Percentiles rank a stretch among this genome's conserved stretches.
Evolutionary conservation across 2,329 filamentous ascomycete genomes (phyloP).

Genomic region (Metarhizium robertsii): DNA sequence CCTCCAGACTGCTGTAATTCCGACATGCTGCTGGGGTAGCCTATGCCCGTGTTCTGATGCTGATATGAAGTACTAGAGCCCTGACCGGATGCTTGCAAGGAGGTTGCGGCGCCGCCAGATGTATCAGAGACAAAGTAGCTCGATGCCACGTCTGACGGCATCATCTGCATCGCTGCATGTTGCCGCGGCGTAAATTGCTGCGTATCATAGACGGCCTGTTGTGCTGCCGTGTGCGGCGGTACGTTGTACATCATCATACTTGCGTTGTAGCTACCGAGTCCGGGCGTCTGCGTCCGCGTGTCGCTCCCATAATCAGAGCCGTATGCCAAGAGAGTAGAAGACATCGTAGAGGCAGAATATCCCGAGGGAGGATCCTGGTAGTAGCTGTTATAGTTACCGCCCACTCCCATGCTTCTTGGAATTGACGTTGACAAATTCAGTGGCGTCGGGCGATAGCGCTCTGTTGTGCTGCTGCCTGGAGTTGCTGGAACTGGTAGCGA

Average conservation of each 20-base stretch:
- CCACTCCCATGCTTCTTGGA: conserved; percentile 42
- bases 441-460: conserved; percentile 39
- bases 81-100: conserved; percentile 39
- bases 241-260: conserved; percentile 74
- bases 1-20: conserved; percentile 20
- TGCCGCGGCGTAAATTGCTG: conserved; percentile 69
- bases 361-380: conserved; percentile 45
- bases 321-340: conserved; percentile 45
- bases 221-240: conserved; percentile 49
- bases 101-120: conserved; percentile 42
- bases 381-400: conserved; percentile 48
- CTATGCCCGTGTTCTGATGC: conserved; percentile 51
- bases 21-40: conserved; percentile 39
- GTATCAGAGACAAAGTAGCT: conserved; percentile 56
- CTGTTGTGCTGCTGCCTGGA: conserved; percentile 23
- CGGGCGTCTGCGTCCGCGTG: conserved; percentile 44
- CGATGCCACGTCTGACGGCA: conserved; percentile 40
- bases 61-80: conserved; percentile 49
- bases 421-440: conserved; percentile 39
- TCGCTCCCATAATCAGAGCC: conserved; percentile 58
- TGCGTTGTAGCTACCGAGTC: conserved; percentile 50
- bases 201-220: conserved; percentile 63
- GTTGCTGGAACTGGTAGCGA: conserved; percentile 39
- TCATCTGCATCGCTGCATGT: conserved; percentile 67
- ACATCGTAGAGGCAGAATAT: conserved; percentile 48